phyloP scores from a whole-genome alignment of 176 grass and related monocot species.

The Carex kokanica region DNA sequence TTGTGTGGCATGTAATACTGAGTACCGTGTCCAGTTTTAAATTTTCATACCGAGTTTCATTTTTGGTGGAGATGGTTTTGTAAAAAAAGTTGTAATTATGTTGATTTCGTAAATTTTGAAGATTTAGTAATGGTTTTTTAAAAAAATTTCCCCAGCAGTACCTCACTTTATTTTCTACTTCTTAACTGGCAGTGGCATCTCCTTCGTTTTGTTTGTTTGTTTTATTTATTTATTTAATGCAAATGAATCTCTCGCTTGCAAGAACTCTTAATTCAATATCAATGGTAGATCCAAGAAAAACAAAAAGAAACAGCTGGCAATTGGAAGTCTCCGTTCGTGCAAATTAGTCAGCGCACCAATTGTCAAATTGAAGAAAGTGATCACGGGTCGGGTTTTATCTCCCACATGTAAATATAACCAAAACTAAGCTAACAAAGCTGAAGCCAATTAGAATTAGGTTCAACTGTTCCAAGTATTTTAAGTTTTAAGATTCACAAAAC shows the following conservation, averaged over 20 bases:
- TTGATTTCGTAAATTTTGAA: no score
- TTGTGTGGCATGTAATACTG: no score
- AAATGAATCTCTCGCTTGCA: conserved; percentile 5
- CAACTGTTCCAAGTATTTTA: background rate
- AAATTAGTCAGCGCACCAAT: background rate
- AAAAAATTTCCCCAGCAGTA: no score
- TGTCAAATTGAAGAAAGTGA: background rate
- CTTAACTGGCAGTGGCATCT: background rate
- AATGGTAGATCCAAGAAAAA: background rate
- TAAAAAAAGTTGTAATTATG: no score
- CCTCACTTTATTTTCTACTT: background rate
- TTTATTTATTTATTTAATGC: background rate
- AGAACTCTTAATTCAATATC: background rate
- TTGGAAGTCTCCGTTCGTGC: no score
- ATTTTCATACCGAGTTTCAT: no score
- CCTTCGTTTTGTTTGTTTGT: background rate
- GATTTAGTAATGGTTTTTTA: no score
- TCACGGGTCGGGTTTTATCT: background rate
- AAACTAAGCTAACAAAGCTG: no score
- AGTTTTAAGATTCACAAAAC: conserved; percentile 22
- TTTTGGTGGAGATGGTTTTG: no score
- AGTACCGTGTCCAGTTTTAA: no score
- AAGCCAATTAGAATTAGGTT: background rate
- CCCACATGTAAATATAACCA: background rate
- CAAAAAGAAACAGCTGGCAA: background rate